Base-by-base conservation (phyloP, 2,329 filamentous ascomycete genomes). In the Penicillium sclerotigenum region DNA sequence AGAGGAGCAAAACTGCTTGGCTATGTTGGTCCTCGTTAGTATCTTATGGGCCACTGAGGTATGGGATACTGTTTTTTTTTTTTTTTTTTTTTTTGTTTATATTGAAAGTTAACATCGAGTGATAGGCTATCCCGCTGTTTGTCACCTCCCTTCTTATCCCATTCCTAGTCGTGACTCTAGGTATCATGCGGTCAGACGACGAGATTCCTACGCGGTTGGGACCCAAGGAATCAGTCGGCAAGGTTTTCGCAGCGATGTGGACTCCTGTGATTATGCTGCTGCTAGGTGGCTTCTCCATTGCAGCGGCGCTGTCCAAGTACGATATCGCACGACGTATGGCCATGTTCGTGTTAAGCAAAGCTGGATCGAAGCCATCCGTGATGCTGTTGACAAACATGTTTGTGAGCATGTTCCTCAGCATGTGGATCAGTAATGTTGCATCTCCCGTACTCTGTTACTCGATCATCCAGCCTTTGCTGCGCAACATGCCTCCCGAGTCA, bases 391-490 rank as follows among this genome's bases (percentile, higher is more conserved):
- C 93, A 52, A 97, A 93, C 77, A 99, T 99, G 94, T 92, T 97
- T 66, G 94, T 99, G 40, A 92, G 93, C 53, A 95, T 94, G 69
- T 95, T 99, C 72, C 88, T 95, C 9, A 97, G 91, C 66, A 99
- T 99, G 94, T 91, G 96, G 81, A 97, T 99, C 69, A 96, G 91
- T 76, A 99, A 99, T 65, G 95, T 99, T 28, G 94, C 94, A 1
- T 93, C 95, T 1, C 94, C 94, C 0, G 94, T 99, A 10, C 82
- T 99, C 36, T 99, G 94, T 79, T 97, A 95, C 74, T 96, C 91
- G 20, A 97, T 99, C 68, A 96, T 99, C 58, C 92, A 93, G 86
- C 94, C 95, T 4, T 91, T 99, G 79, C 83, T 99, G 28, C 90
- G 94, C 58, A 99, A 97, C 59, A 82, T 99, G 33, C 89, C 93